phyloP scores from a whole-genome alignment of 345 rosid genomes.

The Citrus reticulata region DNA sequence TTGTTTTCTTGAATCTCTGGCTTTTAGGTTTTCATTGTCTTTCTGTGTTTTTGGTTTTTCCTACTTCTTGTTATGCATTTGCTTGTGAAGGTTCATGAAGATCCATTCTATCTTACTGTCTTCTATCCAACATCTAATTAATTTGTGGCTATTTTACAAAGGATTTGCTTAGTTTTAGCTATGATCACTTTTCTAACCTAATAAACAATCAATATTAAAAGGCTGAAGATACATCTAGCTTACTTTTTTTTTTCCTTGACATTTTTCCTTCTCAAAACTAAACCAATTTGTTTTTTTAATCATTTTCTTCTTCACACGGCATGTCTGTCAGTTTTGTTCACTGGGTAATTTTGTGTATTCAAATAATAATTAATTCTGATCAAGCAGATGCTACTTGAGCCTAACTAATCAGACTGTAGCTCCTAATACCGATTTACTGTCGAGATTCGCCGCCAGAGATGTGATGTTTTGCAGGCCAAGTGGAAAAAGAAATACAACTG shows the following conservation, averaged over 20 bases:
- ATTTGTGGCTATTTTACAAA: background rate
- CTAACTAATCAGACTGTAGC: background rate
- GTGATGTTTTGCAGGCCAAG: slow-evolving; percentile 29
- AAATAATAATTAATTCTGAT: background rate
- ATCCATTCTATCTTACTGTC: background rate
- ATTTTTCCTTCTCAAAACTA: background rate
- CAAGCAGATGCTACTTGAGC: background rate
- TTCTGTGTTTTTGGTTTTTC: background rate
- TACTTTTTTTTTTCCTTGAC: background rate
- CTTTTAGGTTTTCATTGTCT: slow-evolving; percentile 1
- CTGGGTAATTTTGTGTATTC: background rate
- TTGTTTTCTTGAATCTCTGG: background rate
- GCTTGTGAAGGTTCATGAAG: slow-evolving; percentile 10
- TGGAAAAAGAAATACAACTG: background rate
- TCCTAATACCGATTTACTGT: slow-evolving; percentile 22
- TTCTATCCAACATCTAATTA: background rate
- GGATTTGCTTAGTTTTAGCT: background rate
- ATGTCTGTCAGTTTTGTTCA: background rate
- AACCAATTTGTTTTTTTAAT: background rate
- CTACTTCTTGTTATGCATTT: background rate
- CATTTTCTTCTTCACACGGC: background rate
- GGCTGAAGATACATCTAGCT: background rate
- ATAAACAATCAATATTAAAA: background rate
- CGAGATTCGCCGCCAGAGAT: slow-evolving; percentile 32
- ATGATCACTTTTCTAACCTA: background rate